phyloP scores from a whole-genome alignment of 2,329 filamentous ascomycete genomes.

The Aspergillus puulaauensis region DNA sequence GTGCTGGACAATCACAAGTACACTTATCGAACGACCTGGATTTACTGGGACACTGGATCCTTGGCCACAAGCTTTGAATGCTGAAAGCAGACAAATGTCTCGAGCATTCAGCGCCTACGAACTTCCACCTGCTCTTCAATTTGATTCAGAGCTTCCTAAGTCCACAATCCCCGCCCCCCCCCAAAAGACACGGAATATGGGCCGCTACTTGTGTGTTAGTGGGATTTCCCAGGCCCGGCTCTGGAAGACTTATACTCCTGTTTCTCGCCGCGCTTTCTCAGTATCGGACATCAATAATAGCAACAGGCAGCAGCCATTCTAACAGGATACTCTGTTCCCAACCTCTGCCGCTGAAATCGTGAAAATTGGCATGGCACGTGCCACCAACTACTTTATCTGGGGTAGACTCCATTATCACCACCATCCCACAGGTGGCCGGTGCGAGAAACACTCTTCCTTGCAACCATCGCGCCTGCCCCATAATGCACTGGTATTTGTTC shows the following conservation, averaged over 20 bases:
- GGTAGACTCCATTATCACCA: background rate
- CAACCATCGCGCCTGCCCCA: background rate
- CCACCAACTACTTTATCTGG: background rate
- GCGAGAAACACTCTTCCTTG: background rate
- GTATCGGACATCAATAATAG: background rate
- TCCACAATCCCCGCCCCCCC: no score
- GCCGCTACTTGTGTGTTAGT: background rate
- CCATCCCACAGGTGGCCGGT: background rate
- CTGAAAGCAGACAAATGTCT: background rate
- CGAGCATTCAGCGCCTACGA: background rate
- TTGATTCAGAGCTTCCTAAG: background rate
- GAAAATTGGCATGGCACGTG: background rate
- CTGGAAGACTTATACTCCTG: background rate
- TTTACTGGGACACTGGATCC: background rate
- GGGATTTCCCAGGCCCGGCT: background rate
- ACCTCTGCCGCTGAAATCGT: background rate
- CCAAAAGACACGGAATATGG: background rate
- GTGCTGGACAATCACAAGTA: background rate
- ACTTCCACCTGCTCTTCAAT: no score
- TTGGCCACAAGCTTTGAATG: background rate
- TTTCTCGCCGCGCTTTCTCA: background rate
- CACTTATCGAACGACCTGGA: no score
- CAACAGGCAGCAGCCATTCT: background rate
- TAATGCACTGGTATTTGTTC: background rate
- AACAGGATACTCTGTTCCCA: background rate